phyloP scores from a whole-genome alignment of 345 rosid species.

The Linum tenue region DNA sequence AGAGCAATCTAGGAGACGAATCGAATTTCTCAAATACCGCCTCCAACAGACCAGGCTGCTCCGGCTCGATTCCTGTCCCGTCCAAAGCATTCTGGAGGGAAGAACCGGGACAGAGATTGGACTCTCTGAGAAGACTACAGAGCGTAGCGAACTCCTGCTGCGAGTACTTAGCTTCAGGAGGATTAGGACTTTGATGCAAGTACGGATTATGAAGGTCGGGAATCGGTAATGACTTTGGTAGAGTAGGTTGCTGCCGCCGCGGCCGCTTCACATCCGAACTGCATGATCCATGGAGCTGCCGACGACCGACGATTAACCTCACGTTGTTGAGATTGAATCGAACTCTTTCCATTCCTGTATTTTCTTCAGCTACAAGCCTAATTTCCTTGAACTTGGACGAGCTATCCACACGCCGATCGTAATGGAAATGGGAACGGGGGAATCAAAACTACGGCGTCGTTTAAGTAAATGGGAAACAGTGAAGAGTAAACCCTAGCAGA shows the following conservation, averaged over 20 bases:
- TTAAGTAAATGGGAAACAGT: too few relatives aligned
- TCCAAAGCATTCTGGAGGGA: conserved; percentile 45
- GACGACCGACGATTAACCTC: background rate
- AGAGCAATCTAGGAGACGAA: conserved; percentile 59
- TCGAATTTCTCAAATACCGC: conserved; percentile 48
- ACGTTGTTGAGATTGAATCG: background rate
- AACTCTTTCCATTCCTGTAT: background rate
- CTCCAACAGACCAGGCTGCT: conserved; percentile 26
- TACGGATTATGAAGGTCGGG: conserved; percentile 1
- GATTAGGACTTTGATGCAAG: background rate
- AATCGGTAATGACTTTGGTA: background rate
- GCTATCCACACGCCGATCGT: too few relatives aligned
- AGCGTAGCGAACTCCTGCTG: conserved; percentile 36
- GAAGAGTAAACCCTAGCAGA: background rate
- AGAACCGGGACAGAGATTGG: conserved; percentile 29
- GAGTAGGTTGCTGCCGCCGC: background rate
- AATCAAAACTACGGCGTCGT: too few relatives aligned
- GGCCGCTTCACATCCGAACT: background rate
- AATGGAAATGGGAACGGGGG: too few relatives aligned
- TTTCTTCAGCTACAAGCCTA: too few relatives aligned
- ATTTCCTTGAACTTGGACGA: too few relatives aligned
- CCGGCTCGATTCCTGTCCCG: conserved; percentile 44
- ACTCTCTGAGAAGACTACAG: conserved; percentile 40
- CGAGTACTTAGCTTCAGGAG: conserved; percentile 16
- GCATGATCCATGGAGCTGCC: background rate